A percentile compares a stretch with the other conserved stretches of the same genome.
Evolutionary conservation across 2,329 filamentous ascomycete genomes (phyloP).

Genomic region (Alternaria infectoria): DNA sequence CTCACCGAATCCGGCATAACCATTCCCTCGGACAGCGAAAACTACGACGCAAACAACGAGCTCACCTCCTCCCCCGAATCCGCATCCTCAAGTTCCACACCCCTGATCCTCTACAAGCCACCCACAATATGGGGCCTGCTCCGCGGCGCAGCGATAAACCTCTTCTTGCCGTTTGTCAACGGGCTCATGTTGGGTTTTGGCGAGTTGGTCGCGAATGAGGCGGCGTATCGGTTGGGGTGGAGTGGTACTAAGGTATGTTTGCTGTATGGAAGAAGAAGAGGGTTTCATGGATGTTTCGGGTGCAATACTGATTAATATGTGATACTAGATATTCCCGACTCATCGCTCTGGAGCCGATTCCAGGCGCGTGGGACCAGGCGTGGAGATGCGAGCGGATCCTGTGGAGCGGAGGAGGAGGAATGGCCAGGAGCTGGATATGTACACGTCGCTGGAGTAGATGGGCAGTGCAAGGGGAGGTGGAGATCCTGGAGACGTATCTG

Average conservation of each 20-base stretch:
- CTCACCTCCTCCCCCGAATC: constrained; percentile 68
- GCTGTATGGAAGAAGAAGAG: too few species aligned
- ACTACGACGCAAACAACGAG: constrained; percentile 72
- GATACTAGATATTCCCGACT: constrained; percentile 61
- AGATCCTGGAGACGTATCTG: background rate
- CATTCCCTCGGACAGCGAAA: constrained; percentile 82
- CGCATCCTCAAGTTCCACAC: constrained; percentile 66
- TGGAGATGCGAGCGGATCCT: constrained; percentile 77
- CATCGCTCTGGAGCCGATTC: constrained; percentile 61
- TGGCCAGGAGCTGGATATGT: constrained; percentile 65
- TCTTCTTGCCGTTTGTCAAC: constrained; percentile 95
- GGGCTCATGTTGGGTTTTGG: constrained; percentile 98
- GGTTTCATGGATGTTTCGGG: too few species aligned
- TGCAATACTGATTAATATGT: background rate
- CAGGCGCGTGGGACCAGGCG: constrained; percentile 77
- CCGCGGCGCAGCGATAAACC: constrained; percentile 90
- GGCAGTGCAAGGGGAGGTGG: background rate
- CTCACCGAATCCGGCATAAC: constrained; percentile 77
- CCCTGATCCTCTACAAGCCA: constrained; percentile 84
- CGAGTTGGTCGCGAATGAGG: constrained; percentile 94
- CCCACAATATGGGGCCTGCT: constrained; percentile 86
- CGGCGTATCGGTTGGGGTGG: constrained; percentile 92
- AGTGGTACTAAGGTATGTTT: constrained; percentile 89
- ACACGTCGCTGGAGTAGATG: constrained; percentile 70
- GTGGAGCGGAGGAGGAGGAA: constrained; percentile 60